Percentiles rank a stretch among this genome's conserved stretches.
Evolutionary conservation across 1,284 basidiomycete species (phyloP).

Genomic region (Naganishia sp.): DNA sequence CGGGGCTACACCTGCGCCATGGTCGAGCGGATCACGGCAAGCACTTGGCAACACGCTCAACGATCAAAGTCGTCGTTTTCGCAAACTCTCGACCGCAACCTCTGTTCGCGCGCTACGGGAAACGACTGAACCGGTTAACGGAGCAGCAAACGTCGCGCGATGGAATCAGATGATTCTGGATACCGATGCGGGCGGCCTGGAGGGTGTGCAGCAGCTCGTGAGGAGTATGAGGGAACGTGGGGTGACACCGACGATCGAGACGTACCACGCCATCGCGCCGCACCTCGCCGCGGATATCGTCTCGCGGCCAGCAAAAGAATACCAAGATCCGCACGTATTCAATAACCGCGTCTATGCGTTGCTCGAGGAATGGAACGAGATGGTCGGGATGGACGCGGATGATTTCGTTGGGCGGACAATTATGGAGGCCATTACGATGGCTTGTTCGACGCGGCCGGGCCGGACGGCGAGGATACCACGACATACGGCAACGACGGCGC

Average conservation of each 20-base stretch:
- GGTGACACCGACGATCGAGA: not conserved
- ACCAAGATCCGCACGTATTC: conserved; percentile 1
- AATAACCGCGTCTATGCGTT: conserved; percentile 13
- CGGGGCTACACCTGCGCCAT: too few species aligned
- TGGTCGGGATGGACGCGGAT: conserved; percentile 2
- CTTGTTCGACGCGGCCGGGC: not conserved
- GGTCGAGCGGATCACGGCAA: too few species aligned
- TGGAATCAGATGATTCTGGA: conserved; percentile 3
- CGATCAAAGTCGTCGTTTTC: too few species aligned
- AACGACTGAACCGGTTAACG: not conserved
- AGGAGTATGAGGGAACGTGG: not conserved
- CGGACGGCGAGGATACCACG: not conserved
- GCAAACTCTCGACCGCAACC: not conserved
- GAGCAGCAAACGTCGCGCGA: not conserved
- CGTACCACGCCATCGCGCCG: conserved; percentile 18
- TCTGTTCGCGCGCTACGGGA: too few species aligned
- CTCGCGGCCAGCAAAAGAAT: not conserved
- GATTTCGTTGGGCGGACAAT: conserved; percentile 12
- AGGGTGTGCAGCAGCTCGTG: conserved; percentile 2
- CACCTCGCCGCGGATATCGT: conserved; percentile 3
- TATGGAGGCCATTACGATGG: not conserved
- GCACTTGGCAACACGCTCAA: too few species aligned
- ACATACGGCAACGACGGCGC: not conserved
- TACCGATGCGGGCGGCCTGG: not conserved
- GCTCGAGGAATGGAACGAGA: conserved; percentile 19